These are phyloP conservation scores for Moniliophthora roreri DNA, from an alignment of 1,284 basidiomycete species.

Conservation along the genomic window DNA sequence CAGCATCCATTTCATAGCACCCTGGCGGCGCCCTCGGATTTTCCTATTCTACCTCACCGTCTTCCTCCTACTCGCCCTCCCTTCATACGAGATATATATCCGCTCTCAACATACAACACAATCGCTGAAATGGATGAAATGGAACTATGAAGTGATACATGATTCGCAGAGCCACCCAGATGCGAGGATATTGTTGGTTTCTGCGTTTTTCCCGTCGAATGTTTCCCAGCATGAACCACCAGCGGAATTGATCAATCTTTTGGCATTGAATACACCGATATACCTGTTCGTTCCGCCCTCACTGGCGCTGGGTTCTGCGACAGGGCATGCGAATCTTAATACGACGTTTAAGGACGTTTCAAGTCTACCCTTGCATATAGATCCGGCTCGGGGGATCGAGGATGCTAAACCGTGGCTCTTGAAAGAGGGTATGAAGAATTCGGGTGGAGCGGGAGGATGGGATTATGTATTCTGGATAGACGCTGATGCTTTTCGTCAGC, in stretches of 20 bases:
- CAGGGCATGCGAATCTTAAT: neutral
- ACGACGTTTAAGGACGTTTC: neutral
- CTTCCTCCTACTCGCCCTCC: too few species aligned
- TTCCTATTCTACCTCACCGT: too few species aligned
- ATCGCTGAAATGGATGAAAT: too few species aligned
- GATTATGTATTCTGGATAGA: neutral
- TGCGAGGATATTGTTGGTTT: neutral
- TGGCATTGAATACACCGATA: neutral
- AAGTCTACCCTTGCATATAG: neutral
- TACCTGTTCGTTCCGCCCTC: neutral
- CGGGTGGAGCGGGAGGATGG: neutral
- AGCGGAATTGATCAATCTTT: neutral
- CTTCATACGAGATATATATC: too few species aligned
- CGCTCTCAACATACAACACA: too few species aligned
- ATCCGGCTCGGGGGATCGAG: neutral
- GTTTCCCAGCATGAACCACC: neutral
- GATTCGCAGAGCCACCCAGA: neutral
- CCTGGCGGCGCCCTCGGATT: too few species aligned
- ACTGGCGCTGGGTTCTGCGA: neutral
- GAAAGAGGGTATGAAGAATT: neutral
- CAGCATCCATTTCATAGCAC: too few species aligned
- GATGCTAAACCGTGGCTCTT: neutral
- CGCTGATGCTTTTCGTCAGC: neutral
- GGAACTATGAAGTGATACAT: too few species aligned
- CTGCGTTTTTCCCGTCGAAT: neutral